phyloP scores from a whole-genome alignment of 257 asterid species.

The Plectranthus barbatus region DNA sequence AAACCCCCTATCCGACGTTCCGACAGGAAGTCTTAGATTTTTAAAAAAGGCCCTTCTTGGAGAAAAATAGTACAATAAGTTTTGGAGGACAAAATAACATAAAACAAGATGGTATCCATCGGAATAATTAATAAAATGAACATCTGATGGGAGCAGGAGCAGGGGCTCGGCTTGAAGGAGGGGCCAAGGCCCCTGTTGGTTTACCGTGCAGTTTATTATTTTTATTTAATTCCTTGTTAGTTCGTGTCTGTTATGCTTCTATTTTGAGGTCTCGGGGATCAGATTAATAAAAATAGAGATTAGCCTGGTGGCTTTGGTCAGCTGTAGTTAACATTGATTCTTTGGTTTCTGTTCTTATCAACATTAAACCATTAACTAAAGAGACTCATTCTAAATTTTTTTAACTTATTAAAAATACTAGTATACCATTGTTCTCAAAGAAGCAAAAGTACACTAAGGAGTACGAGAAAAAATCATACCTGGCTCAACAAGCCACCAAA shows the following conservation, averaged over 20 bases:
- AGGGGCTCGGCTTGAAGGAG: too few species aligned
- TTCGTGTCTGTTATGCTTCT: too few species aligned
- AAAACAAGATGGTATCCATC: not conserved
- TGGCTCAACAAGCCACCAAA: conserved; percentile 90
- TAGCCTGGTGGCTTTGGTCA: too few species aligned
- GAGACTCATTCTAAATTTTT: not conserved
- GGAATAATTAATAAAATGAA: too few species aligned
- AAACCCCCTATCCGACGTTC: too few species aligned
- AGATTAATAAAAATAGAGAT: too few species aligned
- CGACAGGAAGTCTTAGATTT: not conserved
- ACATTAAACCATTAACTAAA: not conserved
- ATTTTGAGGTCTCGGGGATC: too few species aligned
- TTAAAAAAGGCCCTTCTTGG: not conserved
- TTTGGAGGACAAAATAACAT: not conserved
- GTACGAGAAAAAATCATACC: conserved; percentile 35
- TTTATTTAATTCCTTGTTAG: too few species aligned
- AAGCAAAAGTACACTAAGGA: not conserved
- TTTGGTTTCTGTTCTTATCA: not conserved
- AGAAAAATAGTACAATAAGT: not conserved
- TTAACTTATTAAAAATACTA: not conserved
- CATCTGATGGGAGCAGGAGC: too few species aligned
- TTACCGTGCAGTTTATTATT: too few species aligned
- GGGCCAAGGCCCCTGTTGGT: too few species aligned
- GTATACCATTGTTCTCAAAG: not conserved
- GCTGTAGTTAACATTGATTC: too few species aligned